A percentile compares a stretch with the other conserved stretches of the same genome.
phyloP scores from a whole-genome alignment of 768 basidiomycete species.

The Boletus reticulatus region DNA sequence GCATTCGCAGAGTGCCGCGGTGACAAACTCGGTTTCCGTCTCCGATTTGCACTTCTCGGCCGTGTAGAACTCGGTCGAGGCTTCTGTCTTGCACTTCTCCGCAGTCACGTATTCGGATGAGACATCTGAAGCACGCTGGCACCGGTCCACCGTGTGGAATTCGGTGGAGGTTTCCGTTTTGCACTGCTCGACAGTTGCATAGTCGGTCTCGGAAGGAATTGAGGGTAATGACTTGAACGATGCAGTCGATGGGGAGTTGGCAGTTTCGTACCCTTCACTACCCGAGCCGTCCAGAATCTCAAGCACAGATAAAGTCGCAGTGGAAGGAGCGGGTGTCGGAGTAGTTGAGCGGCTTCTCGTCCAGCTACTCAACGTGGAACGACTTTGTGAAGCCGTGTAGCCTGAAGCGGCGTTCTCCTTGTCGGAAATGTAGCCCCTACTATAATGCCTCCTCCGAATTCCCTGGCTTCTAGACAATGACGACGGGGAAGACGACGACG shows the following conservation, averaged over 20 bases:
- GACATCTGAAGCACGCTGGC: constrained; percentile 32
- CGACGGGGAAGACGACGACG: constrained; percentile 48
- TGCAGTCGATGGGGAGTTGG: constrained; percentile 41
- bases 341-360: constrained; percentile 33
- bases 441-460: constrained; percentile 51
- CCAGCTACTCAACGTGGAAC: constrained; percentile 33
- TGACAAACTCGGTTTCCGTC: constrained; percentile 43
- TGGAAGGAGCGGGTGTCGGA: constrained; percentile 33
- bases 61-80: constrained; percentile 50
- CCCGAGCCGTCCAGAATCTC: constrained; percentile 37
- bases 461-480: constrained; percentile 53
- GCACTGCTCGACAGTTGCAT: constrained; percentile 41
- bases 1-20: constrained; percentile 43
- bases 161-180: constrained; percentile 42
- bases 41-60: constrained; percentile 43
- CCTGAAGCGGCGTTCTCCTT: constrained; percentile 50
- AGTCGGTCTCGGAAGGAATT: constrained; percentile 55
- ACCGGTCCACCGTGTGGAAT: constrained; percentile 49
- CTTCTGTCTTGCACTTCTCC: constrained; percentile 42
- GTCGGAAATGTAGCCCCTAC: constrained; percentile 43
- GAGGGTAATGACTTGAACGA: constrained; percentile 59
- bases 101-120: constrained; percentile 53
- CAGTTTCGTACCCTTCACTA: constrained; percentile 51
- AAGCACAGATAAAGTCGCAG: constrained; percentile 24
- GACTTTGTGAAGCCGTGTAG: constrained; percentile 34